Evolutionary conservation across 1,139 yeast species (phyloP).

Genomic region (Nematodospora anomalae): DNA sequence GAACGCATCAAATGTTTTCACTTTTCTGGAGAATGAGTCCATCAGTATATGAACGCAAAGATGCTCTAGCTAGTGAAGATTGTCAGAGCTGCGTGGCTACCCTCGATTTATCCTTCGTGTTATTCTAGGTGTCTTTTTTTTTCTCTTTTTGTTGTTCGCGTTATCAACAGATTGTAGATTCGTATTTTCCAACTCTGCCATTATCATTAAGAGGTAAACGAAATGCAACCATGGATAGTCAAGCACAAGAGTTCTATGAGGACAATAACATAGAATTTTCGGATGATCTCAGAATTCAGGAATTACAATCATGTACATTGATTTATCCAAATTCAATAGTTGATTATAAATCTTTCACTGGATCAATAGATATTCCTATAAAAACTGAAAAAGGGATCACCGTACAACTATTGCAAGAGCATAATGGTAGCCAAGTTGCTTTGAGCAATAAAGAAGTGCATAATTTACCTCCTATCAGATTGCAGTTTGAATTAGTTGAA

Average conservation of each 20-base stretch:
- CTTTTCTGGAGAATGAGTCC: slow-evolving; percentile 40
- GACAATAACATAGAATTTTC: slow-evolving; percentile 17
- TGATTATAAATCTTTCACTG: slow-evolving; percentile 18
- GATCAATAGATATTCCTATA: slow-evolving; percentile 30
- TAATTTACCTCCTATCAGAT: slow-evolving; percentile 32
- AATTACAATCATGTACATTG: slow-evolving; percentile 46
- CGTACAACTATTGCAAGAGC: slow-evolving; percentile 5
- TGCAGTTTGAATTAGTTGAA: slow-evolving; percentile 29
- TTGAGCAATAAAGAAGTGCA: slow-evolving; percentile 4
- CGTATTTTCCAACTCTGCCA: neutral
- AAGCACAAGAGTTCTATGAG: neutral
- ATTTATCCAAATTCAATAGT: slow-evolving; percentile 50
- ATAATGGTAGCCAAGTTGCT: neutral
- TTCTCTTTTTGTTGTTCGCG: too few species aligned
- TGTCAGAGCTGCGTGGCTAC: slow-evolving; percentile 1
- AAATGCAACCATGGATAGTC: neutral
- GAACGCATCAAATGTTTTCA: slow-evolving; percentile 82
- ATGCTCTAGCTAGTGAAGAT: neutral
- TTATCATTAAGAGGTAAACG: neutral
- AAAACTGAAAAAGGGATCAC: slow-evolving; percentile 20
- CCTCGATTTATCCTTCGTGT: neutral
- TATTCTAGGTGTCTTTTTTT: neutral
- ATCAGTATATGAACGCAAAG: slow-evolving; percentile 17
- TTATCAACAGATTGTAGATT: too few species aligned
- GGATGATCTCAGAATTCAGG: slow-evolving; percentile 33